Evolutionary conservation across 352 stramenopile species (phyloP).

Genomic region (Phytophthora palmivora): DNA sequence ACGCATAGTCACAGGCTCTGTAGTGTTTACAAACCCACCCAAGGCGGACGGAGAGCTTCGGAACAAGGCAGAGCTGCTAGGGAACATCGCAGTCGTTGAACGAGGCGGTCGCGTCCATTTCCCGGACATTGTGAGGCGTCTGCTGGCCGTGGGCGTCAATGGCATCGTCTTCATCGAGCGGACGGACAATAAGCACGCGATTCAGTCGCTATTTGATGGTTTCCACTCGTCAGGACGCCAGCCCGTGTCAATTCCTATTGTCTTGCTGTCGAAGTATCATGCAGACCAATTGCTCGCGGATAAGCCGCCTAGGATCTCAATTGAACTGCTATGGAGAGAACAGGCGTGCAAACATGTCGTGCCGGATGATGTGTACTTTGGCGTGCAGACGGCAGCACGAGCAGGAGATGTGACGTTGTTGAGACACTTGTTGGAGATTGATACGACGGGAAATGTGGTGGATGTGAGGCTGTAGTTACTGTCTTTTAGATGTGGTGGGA

Average conservation of each 20-base stretch:
- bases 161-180: slow-evolving; percentile 85
- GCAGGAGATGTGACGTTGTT: slow-evolving; percentile 79
- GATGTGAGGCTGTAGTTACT: slow-evolving; percentile 59
- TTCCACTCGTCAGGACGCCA: slow-evolving; percentile 89
- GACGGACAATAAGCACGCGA: slow-evolving; percentile 56
- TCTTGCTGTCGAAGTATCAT: slow-evolving; percentile 81
- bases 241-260: slow-evolving; percentile 74
- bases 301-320: slow-evolving; percentile 59
- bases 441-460: slow-evolving; percentile 64
- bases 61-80: slow-evolving; percentile 65
- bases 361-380: slow-evolving; percentile 77
- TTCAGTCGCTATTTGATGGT: slow-evolving; percentile 84
- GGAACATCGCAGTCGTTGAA: slow-evolving; percentile 81
- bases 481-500: background rate
- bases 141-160: slow-evolving; percentile 67
- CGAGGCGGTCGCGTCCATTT: slow-evolving; percentile 83
- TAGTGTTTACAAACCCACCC: slow-evolving; percentile 73
- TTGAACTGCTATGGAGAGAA: slow-evolving; percentile 79
- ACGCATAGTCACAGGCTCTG: slow-evolving; percentile 49
- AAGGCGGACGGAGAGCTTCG: slow-evolving; percentile 73
- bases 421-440: slow-evolving; percentile 74
- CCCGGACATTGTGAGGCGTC: slow-evolving; percentile 79
- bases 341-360: slow-evolving; percentile 72
- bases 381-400: slow-evolving; percentile 69
- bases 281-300: slow-evolving; percentile 73